phyloP scores from a whole-genome alignment of 2,329 filamentous ascomycete species.

The Sarocladium brachiariae region DNA sequence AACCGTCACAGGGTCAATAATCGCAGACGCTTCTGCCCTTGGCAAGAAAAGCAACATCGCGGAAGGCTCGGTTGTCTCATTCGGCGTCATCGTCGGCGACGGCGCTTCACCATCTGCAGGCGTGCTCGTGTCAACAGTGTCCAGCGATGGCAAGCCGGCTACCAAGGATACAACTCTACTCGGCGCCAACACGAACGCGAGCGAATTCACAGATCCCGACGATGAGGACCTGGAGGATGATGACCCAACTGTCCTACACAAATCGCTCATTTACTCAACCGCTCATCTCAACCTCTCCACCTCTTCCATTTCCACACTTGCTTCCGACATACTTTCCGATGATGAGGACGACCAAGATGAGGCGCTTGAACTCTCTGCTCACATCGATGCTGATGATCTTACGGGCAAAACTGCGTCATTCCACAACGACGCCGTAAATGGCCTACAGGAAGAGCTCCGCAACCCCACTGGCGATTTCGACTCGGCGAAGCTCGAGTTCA shows the following conservation, averaged over 20 bases:
- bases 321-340: slow-evolving; percentile 59
- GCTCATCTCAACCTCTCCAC: slow-evolving; percentile 45
- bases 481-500: slow-evolving; percentile 77
- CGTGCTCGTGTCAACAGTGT: slow-evolving; percentile 28
- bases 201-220: slow-evolving; percentile 38
- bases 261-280: slow-evolving; percentile 48
- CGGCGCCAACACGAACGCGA: slow-evolving; percentile 44
- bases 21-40: slow-evolving; percentile 66
- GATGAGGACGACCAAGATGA: slow-evolving; percentile 62
- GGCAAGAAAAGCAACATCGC: slow-evolving; percentile 65
- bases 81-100: slow-evolving; percentile 65
- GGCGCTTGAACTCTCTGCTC: slow-evolving; percentile 50
- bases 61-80: slow-evolving; percentile 72
- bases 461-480: slow-evolving; percentile 75
- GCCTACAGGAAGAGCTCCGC: slow-evolving; percentile 78
- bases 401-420: slow-evolving; percentile 53
- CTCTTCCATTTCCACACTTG: slow-evolving; percentile 51
- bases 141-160: slow-evolving; percentile 26
- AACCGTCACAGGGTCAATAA: slow-evolving; percentile 62
- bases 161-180: slow-evolving; percentile 38
- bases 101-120: slow-evolving; percentile 38
- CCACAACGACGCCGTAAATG: slow-evolving; percentile 79
- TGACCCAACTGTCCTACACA: slow-evolving; percentile 46
- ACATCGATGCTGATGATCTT: slow-evolving; percentile 67
- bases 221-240: slow-evolving; percentile 43